phyloP scores from a whole-genome alignment of 2,329 filamentous ascomycete genomes.

The Colletotrichum horii region DNA sequence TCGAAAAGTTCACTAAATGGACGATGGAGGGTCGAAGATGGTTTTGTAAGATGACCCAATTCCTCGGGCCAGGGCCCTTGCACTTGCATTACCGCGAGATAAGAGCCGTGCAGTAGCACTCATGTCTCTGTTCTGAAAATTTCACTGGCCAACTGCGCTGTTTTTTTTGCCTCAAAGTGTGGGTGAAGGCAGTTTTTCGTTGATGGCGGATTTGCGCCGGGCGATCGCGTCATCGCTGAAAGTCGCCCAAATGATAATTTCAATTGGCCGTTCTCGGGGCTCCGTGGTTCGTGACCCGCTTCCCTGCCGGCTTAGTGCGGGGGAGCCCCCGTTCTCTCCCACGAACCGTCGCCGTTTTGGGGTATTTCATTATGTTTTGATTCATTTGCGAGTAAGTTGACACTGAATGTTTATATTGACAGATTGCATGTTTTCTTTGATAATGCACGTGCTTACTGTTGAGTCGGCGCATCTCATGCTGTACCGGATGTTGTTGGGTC shows the following conservation, averaged over 20 bases:
- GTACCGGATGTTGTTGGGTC: neutral
- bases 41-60: neutral
- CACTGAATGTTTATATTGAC: neutral
- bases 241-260: neutral
- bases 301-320: neutral
- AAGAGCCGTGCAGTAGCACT: neutral
- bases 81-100: conserved; percentile 9
- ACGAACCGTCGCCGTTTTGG: neutral
- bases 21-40: neutral
- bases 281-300: neutral
- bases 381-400: neutral
- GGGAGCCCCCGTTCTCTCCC: neutral
- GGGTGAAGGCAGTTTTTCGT: neutral
- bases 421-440: neutral
- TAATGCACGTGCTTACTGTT: neutral
- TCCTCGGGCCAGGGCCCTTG: neutral
- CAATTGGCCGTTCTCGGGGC: conserved; percentile 7
- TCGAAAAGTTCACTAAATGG: neutral
- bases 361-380: neutral
- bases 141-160: neutral
- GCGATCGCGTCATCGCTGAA: conserved; percentile 15
- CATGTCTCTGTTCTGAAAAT: neutral
- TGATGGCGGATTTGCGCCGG: conserved; percentile 17
- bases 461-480: neutral
- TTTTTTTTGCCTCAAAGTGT: neutral